These are phyloP conservation scores for Glebionis coronaria DNA, from an alignment of 129 eudicot species.

Conservation along the genomic window DNA sequence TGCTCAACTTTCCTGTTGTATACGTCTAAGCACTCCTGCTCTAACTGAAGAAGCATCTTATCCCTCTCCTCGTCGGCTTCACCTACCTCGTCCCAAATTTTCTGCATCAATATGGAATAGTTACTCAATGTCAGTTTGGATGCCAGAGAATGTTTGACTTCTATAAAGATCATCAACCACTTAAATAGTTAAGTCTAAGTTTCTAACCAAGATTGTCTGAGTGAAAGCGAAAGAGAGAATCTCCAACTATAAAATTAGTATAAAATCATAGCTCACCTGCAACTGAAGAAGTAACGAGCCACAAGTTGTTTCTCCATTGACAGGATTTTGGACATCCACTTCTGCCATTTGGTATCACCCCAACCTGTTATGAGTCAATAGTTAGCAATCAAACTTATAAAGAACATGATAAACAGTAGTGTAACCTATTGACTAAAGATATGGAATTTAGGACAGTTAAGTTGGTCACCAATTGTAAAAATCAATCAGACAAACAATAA, in stretches of 20 bases:
- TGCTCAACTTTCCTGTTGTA: slow-evolving; percentile 91
- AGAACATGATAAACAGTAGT: neutral
- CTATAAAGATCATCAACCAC: no score
- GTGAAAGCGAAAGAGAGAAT: neutral
- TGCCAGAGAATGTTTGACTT: neutral
- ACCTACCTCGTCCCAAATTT: slow-evolving; percentile 98
- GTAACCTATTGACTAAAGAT: neutral
- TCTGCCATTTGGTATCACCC: slow-evolving; percentile 59
- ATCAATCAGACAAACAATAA: no score
- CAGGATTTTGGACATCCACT: slow-evolving; percentile 52
- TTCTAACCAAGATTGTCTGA: no score
- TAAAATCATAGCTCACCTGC: slow-evolving; percentile 50
- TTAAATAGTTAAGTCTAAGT: no score
- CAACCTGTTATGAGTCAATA: slow-evolving; percentile 27
- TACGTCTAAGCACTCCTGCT: slow-evolving; percentile 93
- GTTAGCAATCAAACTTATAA: slow-evolving; percentile 12
- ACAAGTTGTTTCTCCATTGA: slow-evolving; percentile 59
- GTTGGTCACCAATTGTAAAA: no score
- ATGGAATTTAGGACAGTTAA: no score
- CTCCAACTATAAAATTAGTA: neutral
- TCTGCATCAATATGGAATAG: slow-evolving; percentile 42
- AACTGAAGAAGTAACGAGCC: slow-evolving; percentile 71
- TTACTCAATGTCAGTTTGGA: neutral
- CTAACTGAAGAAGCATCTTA: slow-evolving; percentile 92
- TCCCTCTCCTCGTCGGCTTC: slow-evolving; percentile 87